Base-by-base conservation (phyloP, 495 filamentous ascomycete species). In the Neurospora cerealis region DNA sequence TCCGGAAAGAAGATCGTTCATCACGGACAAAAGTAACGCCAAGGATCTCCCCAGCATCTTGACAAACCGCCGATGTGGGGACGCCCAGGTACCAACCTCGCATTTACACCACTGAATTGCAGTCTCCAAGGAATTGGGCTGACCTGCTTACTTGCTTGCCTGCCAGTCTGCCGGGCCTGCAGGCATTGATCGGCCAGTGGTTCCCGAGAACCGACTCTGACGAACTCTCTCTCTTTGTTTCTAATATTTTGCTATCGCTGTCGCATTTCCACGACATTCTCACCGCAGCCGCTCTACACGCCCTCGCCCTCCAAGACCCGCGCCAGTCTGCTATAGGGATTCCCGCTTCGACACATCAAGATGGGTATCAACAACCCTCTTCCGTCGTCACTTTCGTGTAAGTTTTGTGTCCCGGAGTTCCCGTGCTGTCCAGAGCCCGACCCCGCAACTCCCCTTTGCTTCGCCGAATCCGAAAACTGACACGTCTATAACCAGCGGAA, bases 291-390 rank as follows among this genome's bases (percentile, higher is more conserved):
- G 28, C 28, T 66, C 54, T 66, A 66, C 28, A 34, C 54, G 54
- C 24, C 28, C 54, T 66, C 69, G 54, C 28, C 11, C 54, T 66
- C 11, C 28, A 34, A 19, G 54, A 66, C 54, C 54, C 54, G 54
- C 28, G 28, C 28, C 54, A 32, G 54, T 66, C 54, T 34, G 54
- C 54, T 34, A 34, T 66, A 66, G 54, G 54, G 54, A 66, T 34
- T 66, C 28, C 15, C 28, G 54, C 28, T 66, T 66, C 54, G 28
- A 66, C 32, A 66, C 28, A 9, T 32, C 54, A 66, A 66, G 24
- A 87, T 89, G 86, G 87, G 87, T 75, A 82, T 89, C 79, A 82
- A 89, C 76, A 89, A 89, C 77, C 87, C 87, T 74, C 84, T 89
- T 42, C 87, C 87, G 79, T 87, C 86, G 78, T 87, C 85, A 74